Base-by-base conservation (phyloP, 495 filamentous ascomycete genomes). In the Aspergillus mulundensis region DNA sequence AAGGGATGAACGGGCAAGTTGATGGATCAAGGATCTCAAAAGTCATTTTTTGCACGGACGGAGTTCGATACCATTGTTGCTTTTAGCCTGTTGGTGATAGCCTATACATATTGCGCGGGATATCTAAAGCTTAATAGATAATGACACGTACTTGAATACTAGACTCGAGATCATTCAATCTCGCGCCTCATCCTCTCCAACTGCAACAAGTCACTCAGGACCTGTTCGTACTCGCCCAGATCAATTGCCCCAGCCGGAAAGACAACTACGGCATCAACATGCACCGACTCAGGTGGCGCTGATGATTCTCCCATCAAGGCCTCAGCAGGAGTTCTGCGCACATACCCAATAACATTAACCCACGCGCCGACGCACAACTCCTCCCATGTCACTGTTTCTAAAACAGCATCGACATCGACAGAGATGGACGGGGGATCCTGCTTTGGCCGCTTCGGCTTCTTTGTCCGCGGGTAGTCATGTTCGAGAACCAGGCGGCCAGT, bases 301-400 rank as follows among this genome's bases (percentile, higher is more conserved):
- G 46, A 20, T 18, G 11, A 7, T 32, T 11, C 16, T 16, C 16
- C 46, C 15, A 49, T 50, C 38, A 18, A 24, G 8, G 15, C 15
- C 16, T 24, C 36, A 19, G 52, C 58, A 34, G 28, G 16, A 21
- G 18, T 4, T 28, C 66, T 65, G 57, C 63, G 77, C 34, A 95
- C 77, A 68, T 96, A 96, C 2, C 93, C 94, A 50, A 96, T 80
- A 0, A 97, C 81, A 68, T 96, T 94, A 18, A 96, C 66, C 94
- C 94, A 98, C 45, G 87, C 81, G n/a, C 94, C 94, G 6, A 87
- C 73, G 39, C 83, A 76, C 51, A 85, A 77, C 24, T 89, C 83
- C 50, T 86, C 82, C 25, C 78, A 66, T 19, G 83, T 83, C 54
- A 92, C 62, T 18, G 71, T 75, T 53, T 83, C 80, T 5, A 96